Evolutionary conservation across 345 rosid genomes (phyloP), one percentile per base, ranked within the genome.

Genomic region (Eucalyptus dawsonii): DNA sequence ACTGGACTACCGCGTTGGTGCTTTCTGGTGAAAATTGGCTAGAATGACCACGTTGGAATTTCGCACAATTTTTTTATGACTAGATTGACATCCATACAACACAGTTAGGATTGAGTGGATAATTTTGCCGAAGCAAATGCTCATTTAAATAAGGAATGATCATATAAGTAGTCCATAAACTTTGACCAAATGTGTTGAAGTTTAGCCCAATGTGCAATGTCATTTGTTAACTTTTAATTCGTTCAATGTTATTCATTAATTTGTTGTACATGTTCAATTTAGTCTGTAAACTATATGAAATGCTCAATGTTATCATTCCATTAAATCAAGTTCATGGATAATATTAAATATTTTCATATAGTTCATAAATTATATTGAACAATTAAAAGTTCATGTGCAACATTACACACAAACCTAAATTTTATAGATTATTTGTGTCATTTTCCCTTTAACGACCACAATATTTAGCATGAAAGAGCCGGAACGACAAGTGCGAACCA

Each of bases 371-470:
- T 53, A 21, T 1, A 53, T 53, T 8, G 58, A 53, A 21, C 5
- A 53, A 53, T 10, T 56, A 2, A 24, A 10, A 56, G 29, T 24
- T 56, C 0, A 56, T 9, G 29, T 0, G 0, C 0, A 4, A 56
- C 29, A 56, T 56, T 24, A 24, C 29, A 56, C 62, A 56, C 13
- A 0, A 56, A 24, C 12, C 3, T 56, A 56, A 24, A 56, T 29
- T 24, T 56, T 0, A 56, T 22, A 56, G 1, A 22, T 6, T 56
- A 0, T 22, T 56, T 56, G 13, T 56, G 27, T 22, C 62, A 56
- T 56, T 22, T 56, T 56, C 29, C 24, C 12, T 56, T 56, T 9
- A 56, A 54, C 1, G 1, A 22, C 27, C 5, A 56, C 12, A 56
- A 56, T 56, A 54, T 54, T 56, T 12, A 56, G 29, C 62, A 56